A percentile compares a stretch with the other conserved stretches of the same genome.
Conservation (phyloP, 495 filamentous ascomycete species). For the Lophiostoma macrostomum region DNA sequence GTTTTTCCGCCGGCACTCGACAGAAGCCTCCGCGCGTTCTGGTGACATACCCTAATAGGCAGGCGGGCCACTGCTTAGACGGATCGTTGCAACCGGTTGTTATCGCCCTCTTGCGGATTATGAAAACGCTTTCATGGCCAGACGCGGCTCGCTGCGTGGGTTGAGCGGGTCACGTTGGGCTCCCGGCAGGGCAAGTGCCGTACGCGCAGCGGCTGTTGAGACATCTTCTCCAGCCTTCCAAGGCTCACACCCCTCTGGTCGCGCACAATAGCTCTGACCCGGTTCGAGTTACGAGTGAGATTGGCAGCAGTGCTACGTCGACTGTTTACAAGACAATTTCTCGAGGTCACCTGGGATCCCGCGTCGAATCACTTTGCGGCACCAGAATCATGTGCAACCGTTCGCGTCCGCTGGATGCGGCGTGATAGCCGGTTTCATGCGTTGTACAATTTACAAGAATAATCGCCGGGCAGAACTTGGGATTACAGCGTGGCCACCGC, state of each 20-base stretch:
- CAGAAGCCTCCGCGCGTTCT: slow-evolving; percentile 18
- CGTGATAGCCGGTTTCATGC: slow-evolving; percentile 36
- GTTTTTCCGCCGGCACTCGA: slow-evolving; percentile 16
- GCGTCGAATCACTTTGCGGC: slow-evolving; percentile 30
- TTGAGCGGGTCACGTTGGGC: too few species aligned
- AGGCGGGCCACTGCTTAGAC: slow-evolving; percentile 8
- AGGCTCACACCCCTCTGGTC: neutral
- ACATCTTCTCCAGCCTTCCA: slow-evolving; percentile 21
- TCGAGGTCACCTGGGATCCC: slow-evolving; percentile 33
- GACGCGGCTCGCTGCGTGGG: too few species aligned
- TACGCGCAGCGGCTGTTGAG: slow-evolving; percentile 1
- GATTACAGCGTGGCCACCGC: slow-evolving; percentile 21
- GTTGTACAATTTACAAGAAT: slow-evolving; percentile 34
- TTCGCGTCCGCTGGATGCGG: slow-evolving; percentile 14
- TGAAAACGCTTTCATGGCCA: too few species aligned
- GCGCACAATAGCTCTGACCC: neutral
- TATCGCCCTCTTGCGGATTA: neutral
- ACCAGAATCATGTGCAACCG: slow-evolving; percentile 34
- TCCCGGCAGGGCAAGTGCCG: neutral
- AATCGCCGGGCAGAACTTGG: slow-evolving; percentile 18
- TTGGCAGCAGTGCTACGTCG: slow-evolving; percentile 20
- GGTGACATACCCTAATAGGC: slow-evolving; percentile 27
- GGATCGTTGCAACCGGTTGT: neutral
- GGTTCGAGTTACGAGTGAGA: slow-evolving; percentile 1
- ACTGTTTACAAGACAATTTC: slow-evolving; percentile 18